Evolutionary conservation across 495 filamentous ascomycete species (phyloP).

Genomic region (Usnea hakonensis): DNA sequence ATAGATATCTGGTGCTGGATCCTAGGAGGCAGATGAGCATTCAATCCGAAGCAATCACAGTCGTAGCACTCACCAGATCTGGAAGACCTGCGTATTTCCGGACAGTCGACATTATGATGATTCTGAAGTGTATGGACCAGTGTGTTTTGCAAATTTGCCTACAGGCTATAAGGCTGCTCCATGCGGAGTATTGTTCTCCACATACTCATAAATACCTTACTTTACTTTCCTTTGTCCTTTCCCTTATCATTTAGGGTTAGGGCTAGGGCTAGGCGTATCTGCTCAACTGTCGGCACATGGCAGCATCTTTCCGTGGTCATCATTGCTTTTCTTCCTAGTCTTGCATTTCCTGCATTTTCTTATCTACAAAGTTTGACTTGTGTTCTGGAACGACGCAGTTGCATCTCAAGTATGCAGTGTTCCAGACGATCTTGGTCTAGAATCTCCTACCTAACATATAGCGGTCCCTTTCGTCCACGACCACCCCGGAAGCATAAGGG

Average conservation of each 20-base stretch:
- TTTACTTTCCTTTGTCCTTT: no score
- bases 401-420: background rate
- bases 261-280: no score
- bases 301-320: no score
- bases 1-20: conserved; percentile 87
- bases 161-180: background rate
- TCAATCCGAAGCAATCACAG: background rate
- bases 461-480: background rate
- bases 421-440: background rate
- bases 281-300: no score
- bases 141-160: background rate
- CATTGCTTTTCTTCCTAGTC: background rate
- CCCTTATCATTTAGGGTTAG: no score
- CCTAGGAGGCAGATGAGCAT: conserved; percentile 42
- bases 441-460: background rate
- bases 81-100: conserved; percentile 77
- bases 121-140: background rate
- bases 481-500: background rate
- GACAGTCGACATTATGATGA: conserved; percentile 15
- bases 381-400: background rate
- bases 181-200: background rate
- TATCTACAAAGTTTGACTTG: background rate
- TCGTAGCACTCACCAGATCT: conserved; percentile 58
- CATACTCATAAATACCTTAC: no score
- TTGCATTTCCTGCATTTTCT: background rate